Base-by-base conservation (phyloP, 768 basidiomycete species). In the Wakefieldia striispora region DNA sequence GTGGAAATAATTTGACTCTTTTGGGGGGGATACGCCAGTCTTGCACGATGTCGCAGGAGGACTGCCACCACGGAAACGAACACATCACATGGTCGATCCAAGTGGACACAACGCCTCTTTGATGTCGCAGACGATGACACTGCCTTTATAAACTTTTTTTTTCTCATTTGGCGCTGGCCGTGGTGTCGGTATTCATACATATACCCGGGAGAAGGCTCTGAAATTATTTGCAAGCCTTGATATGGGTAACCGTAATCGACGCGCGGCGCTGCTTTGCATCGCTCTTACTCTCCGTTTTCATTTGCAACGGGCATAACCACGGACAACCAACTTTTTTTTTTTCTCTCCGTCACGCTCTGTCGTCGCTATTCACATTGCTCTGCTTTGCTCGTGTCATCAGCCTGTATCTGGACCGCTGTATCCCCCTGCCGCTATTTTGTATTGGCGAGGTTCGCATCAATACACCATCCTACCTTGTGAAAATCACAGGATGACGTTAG, bases 81-180 rank as follows among this genome's bases (percentile, higher is more conserved):
- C 77, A 19, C 84, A 85, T 65, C 82, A 84, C 62, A 78, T 84
- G 74, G 80, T 83, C 68, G 72, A 83, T 62, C 66, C 63, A 72
- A 81, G 57, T 65, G 79, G 72, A 46, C 68, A 72, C 60, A 75
- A 71, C 52, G 70, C 76, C 43, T 72, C 80, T 40, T 57, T 84
- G 57, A 82, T 82, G 58, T 65, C 80, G 42, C 77, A 78, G 53
- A 79, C 75, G 56, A 76, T 83, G 72, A 63, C 77, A 53, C 67
- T 83, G 59, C 75, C 77, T 61, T 73, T 77, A 72, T 82, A 71
- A 71, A 54, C 49, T 46, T 48, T 31, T 24, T 45, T 46, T 43
- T 54, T 43, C n/a, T n/a, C n/a, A n/a, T n/a, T 53, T 40, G 50
- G 56, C 46, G 51, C 51, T 54, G 55, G 57, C 29, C 57, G 45